Base-by-base conservation (phyloP, 345 rosid genomes). In the Psidium guajava region DNA sequence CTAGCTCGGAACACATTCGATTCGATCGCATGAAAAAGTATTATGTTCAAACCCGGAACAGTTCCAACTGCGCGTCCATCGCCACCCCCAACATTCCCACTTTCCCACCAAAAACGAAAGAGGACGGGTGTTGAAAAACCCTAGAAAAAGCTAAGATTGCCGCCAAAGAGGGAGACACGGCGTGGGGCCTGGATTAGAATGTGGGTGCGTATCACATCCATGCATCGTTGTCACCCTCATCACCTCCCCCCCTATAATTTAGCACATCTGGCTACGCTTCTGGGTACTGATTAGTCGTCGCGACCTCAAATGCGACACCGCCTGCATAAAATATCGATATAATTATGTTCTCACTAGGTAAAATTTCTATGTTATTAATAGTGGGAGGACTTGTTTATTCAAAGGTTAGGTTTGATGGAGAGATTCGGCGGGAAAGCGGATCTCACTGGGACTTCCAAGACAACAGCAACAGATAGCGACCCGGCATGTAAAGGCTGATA, bases 201-300 rank as follows among this genome's bases (percentile, higher is more conserved):
- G 93, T 86, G 91, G 90, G 51, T 54, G 83, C 82, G 85, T 28
- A 90, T 90, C 91, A 82, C 87, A 85, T 89, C 87, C 90, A 89
- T 90, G 90, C 91, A 91, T 85, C 85, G 86, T 54, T 83, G 86
- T 91, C 89, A 87, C 81, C 87, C 92, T 52, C 81, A 13, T 61
- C 87, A 24, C 82, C 75, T 50, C 58, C 44, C 58, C 21, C 51
- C 1, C 49, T 44, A 44, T 2, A n/a, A 83, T 58, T 54, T 16
- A 40, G 77, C 77, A 20, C 44, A 20, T 69, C 77, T 69, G 6
- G 24, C 77, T 69, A 36, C 44, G 12, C 47, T 69, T 32, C 77
- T 22, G 24, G 32, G 47, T 32, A 18, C 24, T 32, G 44, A 32
- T 69, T 32, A 69, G 77, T 69, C 44, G 24, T 69, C 77, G 21